These are phyloP conservation scores for Macrotyloma uniflorum DNA, from an alignment of 306 rosid genomes.

Conservation along the genomic window DNA sequence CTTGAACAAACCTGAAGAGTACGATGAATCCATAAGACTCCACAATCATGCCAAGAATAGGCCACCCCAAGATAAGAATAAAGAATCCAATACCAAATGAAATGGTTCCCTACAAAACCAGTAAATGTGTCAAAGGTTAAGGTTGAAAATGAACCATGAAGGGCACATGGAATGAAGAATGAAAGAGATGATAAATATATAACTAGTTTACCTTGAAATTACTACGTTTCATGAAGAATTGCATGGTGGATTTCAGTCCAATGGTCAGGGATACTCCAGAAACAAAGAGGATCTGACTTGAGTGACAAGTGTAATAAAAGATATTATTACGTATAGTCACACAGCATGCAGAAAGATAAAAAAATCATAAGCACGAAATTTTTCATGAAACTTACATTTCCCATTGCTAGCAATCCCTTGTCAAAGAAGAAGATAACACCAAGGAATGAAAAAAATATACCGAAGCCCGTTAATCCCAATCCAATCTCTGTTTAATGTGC, in stretches of 20 bases:
- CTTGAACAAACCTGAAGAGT: conserved; percentile 74
- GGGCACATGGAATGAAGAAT: neutral
- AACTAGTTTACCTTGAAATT: conserved; percentile 67
- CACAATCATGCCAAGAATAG: conserved; percentile 87
- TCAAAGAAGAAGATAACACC: conserved; percentile 89
- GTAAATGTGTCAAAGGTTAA: neutral
- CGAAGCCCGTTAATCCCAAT: conserved; percentile 91
- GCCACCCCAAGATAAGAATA: conserved; percentile 87
- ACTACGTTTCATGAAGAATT: conserved; percentile 91
- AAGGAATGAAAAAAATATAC: conserved; percentile 86
- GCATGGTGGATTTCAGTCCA: conserved; percentile 86
- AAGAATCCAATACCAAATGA: conserved; percentile 89
- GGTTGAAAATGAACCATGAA: conserved; percentile 9
- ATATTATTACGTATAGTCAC: conserved; percentile 14
- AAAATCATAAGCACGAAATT: conserved; percentile 27
- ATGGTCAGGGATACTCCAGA: conserved; percentile 93
- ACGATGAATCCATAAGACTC: conserved; percentile 88
- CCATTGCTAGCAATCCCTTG: conserved; percentile 98
- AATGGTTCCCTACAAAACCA: conserved; percentile 69
- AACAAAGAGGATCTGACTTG: conserved; percentile 83
- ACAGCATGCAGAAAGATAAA: neutral
- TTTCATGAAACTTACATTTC: conserved; percentile 67
- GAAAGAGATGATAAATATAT: conserved; percentile 28
- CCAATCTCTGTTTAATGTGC: conserved; percentile 81
- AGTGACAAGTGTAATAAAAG: conserved; percentile 30